A percentile compares a stretch with the other conserved stretches of the same genome.
Conservation (phyloP, 2,329 filamentous ascomycete genomes). For the Penicillium janthinellum region DNA sequence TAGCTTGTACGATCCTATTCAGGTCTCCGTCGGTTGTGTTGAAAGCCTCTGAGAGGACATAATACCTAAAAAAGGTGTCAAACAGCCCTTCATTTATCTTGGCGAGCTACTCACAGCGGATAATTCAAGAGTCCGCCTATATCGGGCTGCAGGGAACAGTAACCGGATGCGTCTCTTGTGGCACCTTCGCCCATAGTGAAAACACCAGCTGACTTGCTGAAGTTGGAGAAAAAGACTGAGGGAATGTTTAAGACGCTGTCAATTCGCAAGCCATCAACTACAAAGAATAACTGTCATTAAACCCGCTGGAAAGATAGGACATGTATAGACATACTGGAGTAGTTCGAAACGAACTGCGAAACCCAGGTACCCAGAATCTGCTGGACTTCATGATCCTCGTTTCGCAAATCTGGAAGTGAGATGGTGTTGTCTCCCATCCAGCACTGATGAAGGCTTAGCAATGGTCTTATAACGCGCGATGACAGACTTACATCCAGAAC, state of each 20-base stretch:
- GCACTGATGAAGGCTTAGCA: conserved; percentile 39
- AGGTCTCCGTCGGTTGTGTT: conserved; percentile 34
- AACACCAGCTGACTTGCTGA: conserved; percentile 40
- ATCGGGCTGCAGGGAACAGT: conserved; percentile 46
- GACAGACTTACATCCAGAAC: conserved; percentile 12
- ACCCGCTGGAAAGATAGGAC: not conserved
- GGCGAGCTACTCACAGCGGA: conserved; percentile 25
- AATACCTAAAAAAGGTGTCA: conserved; percentile 30
- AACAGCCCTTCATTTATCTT: not conserved
- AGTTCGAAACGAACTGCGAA: conserved; percentile 44
- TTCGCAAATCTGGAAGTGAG: conserved; percentile 51
- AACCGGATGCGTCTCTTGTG: conserved; percentile 39
- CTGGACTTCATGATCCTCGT: conserved; percentile 45
- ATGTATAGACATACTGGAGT: conserved; percentile 31
- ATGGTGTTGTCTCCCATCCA: conserved; percentile 55
- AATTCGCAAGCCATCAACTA: conserved; percentile 54
- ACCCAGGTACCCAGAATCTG: conserved; percentile 48
- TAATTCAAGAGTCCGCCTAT: conserved; percentile 53
- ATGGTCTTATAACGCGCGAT: not conserved
- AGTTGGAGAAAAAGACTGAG: conserved; percentile 44
- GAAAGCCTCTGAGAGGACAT: conserved; percentile 38
- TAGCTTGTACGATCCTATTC: conserved; percentile 21
- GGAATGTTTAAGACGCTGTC: conserved; percentile 54
- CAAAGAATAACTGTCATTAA: not conserved
- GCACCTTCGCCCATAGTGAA: conserved; percentile 53